Evolutionary conservation across 148 eudicot genomes (phyloP).

Genomic region (Camellia sinensis): DNA sequence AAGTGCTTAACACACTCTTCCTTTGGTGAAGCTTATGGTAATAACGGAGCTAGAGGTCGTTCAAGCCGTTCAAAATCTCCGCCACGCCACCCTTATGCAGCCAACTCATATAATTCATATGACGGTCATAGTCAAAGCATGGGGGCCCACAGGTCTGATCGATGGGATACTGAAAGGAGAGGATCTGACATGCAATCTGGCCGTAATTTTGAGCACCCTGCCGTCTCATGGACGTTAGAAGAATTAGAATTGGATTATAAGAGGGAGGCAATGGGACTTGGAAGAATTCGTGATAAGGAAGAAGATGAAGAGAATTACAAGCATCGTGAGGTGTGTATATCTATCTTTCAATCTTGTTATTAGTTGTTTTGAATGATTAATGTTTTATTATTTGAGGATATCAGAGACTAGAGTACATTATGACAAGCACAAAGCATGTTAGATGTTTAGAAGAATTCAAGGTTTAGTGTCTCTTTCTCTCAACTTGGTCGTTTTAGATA

Average conservation of each 20-base stretch:
- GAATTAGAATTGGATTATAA: slow-evolving; percentile 78
- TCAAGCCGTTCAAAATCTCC: slow-evolving; percentile 93
- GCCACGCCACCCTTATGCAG: slow-evolving; percentile 48
- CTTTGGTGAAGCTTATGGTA: slow-evolving; percentile 97
- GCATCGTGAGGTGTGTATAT: slow-evolving; percentile 80
- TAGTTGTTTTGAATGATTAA: background rate
- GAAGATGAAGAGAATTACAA: slow-evolving; percentile 83
- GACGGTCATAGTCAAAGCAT: slow-evolving; percentile 61
- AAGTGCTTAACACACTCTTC: slow-evolving; percentile 77
- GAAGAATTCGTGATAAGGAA: slow-evolving; percentile 72
- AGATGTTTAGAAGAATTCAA: background rate
- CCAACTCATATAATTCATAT: slow-evolving; percentile 53
- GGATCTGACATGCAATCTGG: slow-evolving; percentile 49
- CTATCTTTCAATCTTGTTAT: background rate
- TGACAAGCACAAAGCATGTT: background rate
- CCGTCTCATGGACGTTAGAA: slow-evolving; percentile 60
- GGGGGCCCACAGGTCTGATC: slow-evolving; percentile 53
- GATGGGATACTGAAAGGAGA: slow-evolving; percentile 66
- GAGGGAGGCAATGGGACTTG: slow-evolving; percentile 77
- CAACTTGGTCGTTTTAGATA: background rate
- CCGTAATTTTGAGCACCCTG: slow-evolving; percentile 47
- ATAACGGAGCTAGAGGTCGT: slow-evolving; percentile 75
- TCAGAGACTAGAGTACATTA: too few relatives aligned
- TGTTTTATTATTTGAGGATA: background rate
- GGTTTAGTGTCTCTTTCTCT: background rate